Conservation (phyloP, 768 basidiomycete genomes). For the Amanita rubescens region DNA sequence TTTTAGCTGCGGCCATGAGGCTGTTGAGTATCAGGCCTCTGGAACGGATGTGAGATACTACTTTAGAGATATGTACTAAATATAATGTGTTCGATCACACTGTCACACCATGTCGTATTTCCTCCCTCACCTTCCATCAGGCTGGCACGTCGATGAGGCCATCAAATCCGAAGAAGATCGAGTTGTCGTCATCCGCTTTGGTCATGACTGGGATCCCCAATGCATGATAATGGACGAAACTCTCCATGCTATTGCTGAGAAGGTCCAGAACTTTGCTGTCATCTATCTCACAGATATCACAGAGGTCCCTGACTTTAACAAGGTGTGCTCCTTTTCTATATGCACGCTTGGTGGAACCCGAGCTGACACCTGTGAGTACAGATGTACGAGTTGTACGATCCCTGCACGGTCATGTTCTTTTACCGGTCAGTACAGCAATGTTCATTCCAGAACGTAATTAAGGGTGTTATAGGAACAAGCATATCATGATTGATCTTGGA, state of each 20-base stretch:
- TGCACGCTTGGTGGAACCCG: background rate
- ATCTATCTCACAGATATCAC: constrained; percentile 95
- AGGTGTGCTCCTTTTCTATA: constrained; percentile 41
- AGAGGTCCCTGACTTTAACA: constrained; percentile 97
- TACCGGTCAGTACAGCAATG: constrained; percentile 60
- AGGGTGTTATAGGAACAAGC: constrained; percentile 67
- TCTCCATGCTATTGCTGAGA: constrained; percentile 84
- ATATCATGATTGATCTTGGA: constrained; percentile 99
- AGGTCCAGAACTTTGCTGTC: constrained; percentile 97
- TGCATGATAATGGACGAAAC: constrained; percentile 99
- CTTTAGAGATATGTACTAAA: background rate
- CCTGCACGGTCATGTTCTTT: constrained; percentile 98
- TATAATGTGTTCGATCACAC: no score
- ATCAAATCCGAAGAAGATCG: constrained; percentile 98
- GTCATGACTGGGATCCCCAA: constrained; percentile 87
- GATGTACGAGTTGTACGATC: constrained; percentile 99
- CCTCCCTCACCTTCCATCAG: constrained; percentile 80
- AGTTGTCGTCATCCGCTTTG: constrained; percentile 90
- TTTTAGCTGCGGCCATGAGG: constrained; percentile 81
- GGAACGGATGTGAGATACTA: constrained; percentile 69
- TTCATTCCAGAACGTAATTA: background rate
- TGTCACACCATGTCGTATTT: constrained; percentile 95
- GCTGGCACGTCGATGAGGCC: constrained; percentile 99
- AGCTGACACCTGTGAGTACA: constrained; percentile 21
- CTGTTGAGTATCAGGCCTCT: constrained; percentile 84